Base-by-base conservation (phyloP, 306 rosid genomes). In the Malus asiatica region DNA sequence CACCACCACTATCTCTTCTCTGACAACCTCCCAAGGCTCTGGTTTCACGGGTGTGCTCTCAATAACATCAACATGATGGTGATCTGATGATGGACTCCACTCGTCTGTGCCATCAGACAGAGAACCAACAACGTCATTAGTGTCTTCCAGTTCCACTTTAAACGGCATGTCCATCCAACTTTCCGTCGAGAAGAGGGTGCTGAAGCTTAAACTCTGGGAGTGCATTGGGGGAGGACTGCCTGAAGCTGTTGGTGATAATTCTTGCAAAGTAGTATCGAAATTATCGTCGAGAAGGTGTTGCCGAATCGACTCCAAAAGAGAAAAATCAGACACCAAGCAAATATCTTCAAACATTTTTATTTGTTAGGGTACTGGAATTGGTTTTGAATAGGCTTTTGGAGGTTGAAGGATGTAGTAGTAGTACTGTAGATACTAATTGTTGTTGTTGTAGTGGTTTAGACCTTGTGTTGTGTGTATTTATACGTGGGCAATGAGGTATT, bases 251-350 rank as follows among this genome's bases (percentile, higher is more conserved):
- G 44, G 12, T 4, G 77, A 58, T 1, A 40, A 27, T 59, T 63
- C 70, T 61, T 42, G 30, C n/a, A 74, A 40, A 22, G 18, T 4
- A 9, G 30, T 23, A 58, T 70, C 76, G 6, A 69, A 70, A 20
- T 69, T 44, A 27, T 80, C 80, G 57, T 80, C 83, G 33, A 80
- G 80, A 64, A 80, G 83, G 67, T 74, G 68, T 22, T 69, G 76
- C 35, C 79, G 42, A 22, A 70, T 80, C 19, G 73, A 40, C 35
- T 80, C 79, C 76, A 80, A 32, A n/a, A 80, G 61, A 62, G 72
- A 68, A 45, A 75, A 80, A 63, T 80, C 80, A 27, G 80, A 70
- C 59, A 62, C 76, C 22, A 62, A 69, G 20, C 35, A 19, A 15
- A 55, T 61, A 22, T 59, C 68, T 20, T 8, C 52, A 27, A 57